Percentiles rank a stretch among this genome's conserved stretches.
Conservation (phyloP, 139 green algal genomes). For the Medakamo hakoo region DNA sequence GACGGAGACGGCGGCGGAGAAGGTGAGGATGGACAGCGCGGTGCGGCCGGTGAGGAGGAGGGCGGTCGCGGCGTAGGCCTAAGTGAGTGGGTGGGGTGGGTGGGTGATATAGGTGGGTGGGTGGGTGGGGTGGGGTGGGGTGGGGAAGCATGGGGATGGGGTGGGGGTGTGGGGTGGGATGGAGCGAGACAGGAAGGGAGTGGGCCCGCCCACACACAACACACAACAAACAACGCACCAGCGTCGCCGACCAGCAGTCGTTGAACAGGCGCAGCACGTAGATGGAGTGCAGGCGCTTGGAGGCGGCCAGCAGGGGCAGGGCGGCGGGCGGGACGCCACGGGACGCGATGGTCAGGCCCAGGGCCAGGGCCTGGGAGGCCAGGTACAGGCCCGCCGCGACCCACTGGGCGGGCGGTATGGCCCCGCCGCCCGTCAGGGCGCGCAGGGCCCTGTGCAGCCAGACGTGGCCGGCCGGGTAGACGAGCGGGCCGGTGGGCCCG, state of each 20-base stretch:
- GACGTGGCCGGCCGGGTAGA: constrained; percentile 74
- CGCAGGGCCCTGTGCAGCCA: constrained; percentile 50
- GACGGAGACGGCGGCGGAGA: constrained; percentile 50
- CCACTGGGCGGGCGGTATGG: background rate
- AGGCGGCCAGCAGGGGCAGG: constrained; percentile 49
- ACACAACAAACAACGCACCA: constrained; percentile 19
- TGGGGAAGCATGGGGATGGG: too few species aligned
- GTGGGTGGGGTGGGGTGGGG: too few species aligned
- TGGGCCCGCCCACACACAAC: background rate
- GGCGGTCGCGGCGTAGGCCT: too few species aligned
- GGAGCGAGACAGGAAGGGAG: too few species aligned
- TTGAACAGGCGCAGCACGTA: constrained; percentile 80
- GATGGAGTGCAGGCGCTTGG: constrained; percentile 69
- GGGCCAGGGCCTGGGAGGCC: constrained; percentile 27
- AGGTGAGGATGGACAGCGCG: constrained; percentile 19
- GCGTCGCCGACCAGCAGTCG: constrained; percentile 55
- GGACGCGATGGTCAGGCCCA: constrained; percentile 39
- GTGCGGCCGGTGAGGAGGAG: constrained; percentile 9
- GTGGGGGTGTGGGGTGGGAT: too few species aligned
- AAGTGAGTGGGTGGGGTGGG: too few species aligned
- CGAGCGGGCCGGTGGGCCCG: constrained; percentile 61
- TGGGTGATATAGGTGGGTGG: too few species aligned
- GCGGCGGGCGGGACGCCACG: constrained; percentile 45
- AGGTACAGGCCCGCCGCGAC: constrained; percentile 56
- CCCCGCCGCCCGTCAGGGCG: constrained; percentile 20